Percentiles rank a stretch among this genome's conserved stretches.
phyloP scores from a whole-genome alignment of 2,329 filamentous ascomycete genomes.

The Xylariales sp. region DNA sequence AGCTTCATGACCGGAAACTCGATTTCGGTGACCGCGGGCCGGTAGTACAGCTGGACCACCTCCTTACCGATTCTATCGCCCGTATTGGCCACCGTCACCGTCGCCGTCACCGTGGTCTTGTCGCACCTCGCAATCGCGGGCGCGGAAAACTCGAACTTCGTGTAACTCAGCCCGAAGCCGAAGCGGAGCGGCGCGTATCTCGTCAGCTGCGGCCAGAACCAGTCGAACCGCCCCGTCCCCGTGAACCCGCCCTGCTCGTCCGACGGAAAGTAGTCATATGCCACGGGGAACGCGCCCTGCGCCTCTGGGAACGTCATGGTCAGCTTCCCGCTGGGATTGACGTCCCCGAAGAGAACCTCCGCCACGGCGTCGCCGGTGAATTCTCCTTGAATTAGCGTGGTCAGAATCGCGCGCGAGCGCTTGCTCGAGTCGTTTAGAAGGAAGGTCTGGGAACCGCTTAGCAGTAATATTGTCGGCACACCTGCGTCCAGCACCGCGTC shows the following conservation, averaged over 20 bases:
- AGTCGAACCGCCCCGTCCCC: slow-evolving; percentile 67
- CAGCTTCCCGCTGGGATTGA: slow-evolving; percentile 63
- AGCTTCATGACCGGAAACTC: slow-evolving; percentile 58
- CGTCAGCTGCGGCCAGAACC: slow-evolving; percentile 51
- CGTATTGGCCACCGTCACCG: slow-evolving; percentile 35
- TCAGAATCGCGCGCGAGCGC: slow-evolving; percentile 65
- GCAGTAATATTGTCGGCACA: too few species aligned
- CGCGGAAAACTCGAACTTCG: slow-evolving; percentile 63
- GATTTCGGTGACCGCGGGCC: slow-evolving; percentile 55
- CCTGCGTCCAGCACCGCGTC: too few species aligned
- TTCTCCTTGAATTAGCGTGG: slow-evolving; percentile 72
- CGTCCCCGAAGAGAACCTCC: slow-evolving; percentile 71
- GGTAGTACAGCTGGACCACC: slow-evolving; percentile 50
- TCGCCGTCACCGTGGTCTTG: neutral
- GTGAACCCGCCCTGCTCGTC: slow-evolving; percentile 70
- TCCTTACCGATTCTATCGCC: neutral
- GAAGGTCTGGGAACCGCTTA: slow-evolving; percentile 50
- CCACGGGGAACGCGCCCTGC: slow-evolving; percentile 63
- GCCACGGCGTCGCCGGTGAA: slow-evolving; percentile 72
- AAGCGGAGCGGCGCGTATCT: slow-evolving; percentile 65
- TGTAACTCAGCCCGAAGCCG: slow-evolving; percentile 75
- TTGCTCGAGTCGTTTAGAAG: slow-evolving; percentile 46
- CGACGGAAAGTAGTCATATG: slow-evolving; percentile 73
- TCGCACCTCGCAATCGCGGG: neutral
- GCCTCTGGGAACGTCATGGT: slow-evolving; percentile 61